phyloP scores from a whole-genome alignment of 208 protist species.

The Herpetomonas muscarum region DNA sequence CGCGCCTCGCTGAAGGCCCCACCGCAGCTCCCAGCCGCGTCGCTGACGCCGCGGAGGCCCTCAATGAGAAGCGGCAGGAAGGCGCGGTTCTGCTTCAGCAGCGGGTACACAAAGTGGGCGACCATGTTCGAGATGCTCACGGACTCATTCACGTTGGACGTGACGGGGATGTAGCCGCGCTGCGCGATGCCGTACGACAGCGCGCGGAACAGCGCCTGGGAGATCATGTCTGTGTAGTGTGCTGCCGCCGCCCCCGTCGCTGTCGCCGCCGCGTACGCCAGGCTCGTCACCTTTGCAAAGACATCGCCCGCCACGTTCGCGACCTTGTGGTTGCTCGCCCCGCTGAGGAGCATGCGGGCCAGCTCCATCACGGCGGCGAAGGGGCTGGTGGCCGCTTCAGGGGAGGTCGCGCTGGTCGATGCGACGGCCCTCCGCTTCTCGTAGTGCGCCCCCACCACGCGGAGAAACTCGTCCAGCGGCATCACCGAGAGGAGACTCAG shows the following conservation, averaged over 20 bases:
- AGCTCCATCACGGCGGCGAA: slow-evolving; percentile 26
- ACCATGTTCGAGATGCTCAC: slow-evolving; percentile 64
- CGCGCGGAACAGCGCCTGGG: slow-evolving; percentile 40
- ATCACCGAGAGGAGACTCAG: slow-evolving; percentile 54
- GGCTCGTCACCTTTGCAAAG: slow-evolving; percentile 42
- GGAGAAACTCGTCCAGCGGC: slow-evolving; percentile 41
- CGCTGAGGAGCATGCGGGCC: slow-evolving; percentile 40
- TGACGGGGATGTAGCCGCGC: slow-evolving; percentile 35
- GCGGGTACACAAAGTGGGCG: slow-evolving; percentile 73
- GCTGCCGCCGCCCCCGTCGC: neutral
- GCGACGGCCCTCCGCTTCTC: slow-evolving; percentile 1
- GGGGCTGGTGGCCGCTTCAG: neutral
- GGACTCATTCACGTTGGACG: slow-evolving; percentile 40
- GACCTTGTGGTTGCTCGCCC: slow-evolving; percentile 80
- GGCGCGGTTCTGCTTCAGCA: slow-evolving; percentile 39
- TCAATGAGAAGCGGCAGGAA: slow-evolving; percentile 26
- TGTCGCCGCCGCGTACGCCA: slow-evolving; percentile 10
- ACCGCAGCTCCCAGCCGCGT: slow-evolving; percentile 1
- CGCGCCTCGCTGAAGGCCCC: slow-evolving; percentile 13
- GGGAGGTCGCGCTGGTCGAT: neutral
- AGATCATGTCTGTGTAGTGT: slow-evolving; percentile 18
- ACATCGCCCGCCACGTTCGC: slow-evolving; percentile 76
- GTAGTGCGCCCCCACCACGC: slow-evolving; percentile 27
- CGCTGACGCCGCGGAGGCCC: slow-evolving; percentile 10
- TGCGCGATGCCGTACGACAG: slow-evolving; percentile 49